Evolutionary conservation across 2,329 filamentous ascomycete genomes (phyloP).

Genomic region (Aspergillus phoenicis): DNA sequence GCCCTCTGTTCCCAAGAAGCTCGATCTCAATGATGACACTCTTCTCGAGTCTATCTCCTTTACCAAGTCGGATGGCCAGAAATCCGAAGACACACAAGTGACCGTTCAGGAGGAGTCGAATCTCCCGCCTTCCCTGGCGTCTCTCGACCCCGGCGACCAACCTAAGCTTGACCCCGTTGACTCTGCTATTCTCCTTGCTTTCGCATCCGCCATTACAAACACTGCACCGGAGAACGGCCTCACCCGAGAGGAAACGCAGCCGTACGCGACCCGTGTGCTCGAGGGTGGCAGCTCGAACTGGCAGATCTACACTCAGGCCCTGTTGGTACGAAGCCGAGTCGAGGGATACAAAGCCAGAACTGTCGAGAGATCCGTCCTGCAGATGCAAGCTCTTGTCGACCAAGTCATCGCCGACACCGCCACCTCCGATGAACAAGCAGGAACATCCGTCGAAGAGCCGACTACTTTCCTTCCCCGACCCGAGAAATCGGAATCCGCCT

Average conservation of each 20-base stretch:
- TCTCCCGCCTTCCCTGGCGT: conserved; percentile 64
- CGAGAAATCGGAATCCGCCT: conserved; percentile 74
- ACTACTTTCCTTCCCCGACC: conserved; percentile 80
- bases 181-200: conserved; percentile 78
- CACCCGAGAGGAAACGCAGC: conserved; percentile 89
- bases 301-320: conserved; percentile 94
- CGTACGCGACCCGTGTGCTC: conserved; percentile 85
- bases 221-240: conserved; percentile 81
- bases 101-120: conserved; percentile 46
- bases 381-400: conserved; percentile 92
- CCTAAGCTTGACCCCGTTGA: conserved; percentile 81
- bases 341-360: conserved; percentile 87
- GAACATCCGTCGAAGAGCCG: conserved; percentile 51
- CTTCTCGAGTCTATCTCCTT: conserved; percentile 87
- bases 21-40: conserved; percentile 89
- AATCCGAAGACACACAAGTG: conserved; percentile 42
- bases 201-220: conserved; percentile 87
- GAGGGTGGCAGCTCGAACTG: conserved; percentile 90
- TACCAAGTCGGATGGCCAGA: conserved; percentile 55
- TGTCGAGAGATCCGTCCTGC: conserved; percentile 83
- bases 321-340: conserved; percentile 85
- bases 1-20: conserved; percentile 61
- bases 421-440: conserved; percentile 40
- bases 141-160: conserved; percentile 75
- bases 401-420: conserved; percentile 88